Percentiles rank a stretch among this genome's conserved stretches.
Evolutionary conservation across 2,329 filamentous ascomycete genomes (phyloP).

Genomic region (Fusarium redolens): DNA sequence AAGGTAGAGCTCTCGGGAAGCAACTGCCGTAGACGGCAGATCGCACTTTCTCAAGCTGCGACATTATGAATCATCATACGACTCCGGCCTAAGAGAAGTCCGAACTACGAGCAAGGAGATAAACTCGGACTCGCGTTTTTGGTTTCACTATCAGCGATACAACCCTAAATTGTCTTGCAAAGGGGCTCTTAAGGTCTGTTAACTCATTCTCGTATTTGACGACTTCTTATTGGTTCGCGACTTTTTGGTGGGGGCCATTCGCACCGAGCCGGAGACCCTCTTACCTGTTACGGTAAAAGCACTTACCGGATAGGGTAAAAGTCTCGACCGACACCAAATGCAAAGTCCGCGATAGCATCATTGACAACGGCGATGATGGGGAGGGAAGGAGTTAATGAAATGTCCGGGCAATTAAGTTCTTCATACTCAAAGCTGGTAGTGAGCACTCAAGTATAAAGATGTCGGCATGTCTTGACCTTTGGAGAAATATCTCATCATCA

Average conservation of each 20-base stretch:
- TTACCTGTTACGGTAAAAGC: slow-evolving; percentile 16
- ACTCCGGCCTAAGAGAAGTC: background rate
- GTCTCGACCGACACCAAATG: background rate
- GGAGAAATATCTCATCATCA: background rate
- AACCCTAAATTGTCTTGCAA: background rate
- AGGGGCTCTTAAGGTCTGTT: background rate
- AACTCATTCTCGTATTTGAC: slow-evolving; percentile 24
- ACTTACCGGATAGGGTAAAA: slow-evolving; percentile 24
- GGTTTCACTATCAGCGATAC: background rate
- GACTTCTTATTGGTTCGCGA: background rate
- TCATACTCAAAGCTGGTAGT: fast-evolving
- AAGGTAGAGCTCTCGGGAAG: background rate
- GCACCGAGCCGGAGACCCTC: background rate
- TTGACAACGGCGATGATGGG: background rate
- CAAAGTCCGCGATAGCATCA: slow-evolving; percentile 20
- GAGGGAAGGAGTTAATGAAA: slow-evolving; percentile 9
- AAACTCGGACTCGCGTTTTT: slow-evolving; percentile 3
- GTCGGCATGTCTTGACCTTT: background rate
- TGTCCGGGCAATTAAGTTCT: background rate
- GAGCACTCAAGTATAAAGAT: background rate
- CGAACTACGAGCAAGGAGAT: background rate
- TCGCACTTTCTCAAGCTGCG: background rate
- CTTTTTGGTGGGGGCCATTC: fast-evolving
- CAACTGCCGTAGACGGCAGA: background rate
- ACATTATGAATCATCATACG: background rate